Percentiles rank a stretch among this genome's conserved stretches.
These are phyloP conservation scores for Aspergillus ustus DNA, from an alignment of 2,329 filamentous ascomycete genomes.

Conservation along the genomic window DNA sequence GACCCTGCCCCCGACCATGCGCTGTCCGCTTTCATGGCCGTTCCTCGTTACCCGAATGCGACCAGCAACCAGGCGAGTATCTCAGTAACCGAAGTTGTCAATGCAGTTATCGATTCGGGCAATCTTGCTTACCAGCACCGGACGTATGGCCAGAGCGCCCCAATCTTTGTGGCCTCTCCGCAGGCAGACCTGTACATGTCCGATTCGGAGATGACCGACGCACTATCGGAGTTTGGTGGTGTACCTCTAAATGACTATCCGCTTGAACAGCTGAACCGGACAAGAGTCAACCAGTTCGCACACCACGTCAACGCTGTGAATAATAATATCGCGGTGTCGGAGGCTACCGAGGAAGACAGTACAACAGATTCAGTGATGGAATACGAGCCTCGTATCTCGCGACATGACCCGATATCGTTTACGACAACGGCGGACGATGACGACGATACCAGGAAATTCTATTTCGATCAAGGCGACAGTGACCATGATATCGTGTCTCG, in stretches of 20 bases:
- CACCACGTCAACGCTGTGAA: constrained; percentile 21
- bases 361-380: constrained; percentile 30
- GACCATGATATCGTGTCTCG: constrained; percentile 19
- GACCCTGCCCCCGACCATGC: constrained; percentile 15
- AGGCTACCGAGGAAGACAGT: constrained; percentile 26
- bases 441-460: constrained; percentile 40
- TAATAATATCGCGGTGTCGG: constrained; percentile 29
- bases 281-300: constrained; percentile 25
- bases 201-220: constrained; percentile 32
- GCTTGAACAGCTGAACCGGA: constrained; percentile 25
- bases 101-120: constrained; percentile 30
- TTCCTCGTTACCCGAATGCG: constrained; percentile 33
- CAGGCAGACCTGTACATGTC: constrained; percentile 27
- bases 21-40: constrained; percentile 35
- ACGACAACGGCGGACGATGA: constrained; percentile 30
- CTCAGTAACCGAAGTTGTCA: constrained; percentile 33
- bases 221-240: constrained; percentile 26
- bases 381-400: constrained; percentile 28
- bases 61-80: constrained; percentile 27
- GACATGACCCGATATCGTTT: constrained; percentile 21
- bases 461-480: constrained; percentile 33
- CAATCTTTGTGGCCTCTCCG: constrained; percentile 17
- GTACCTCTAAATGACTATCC: constrained; percentile 26
- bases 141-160: background rate
- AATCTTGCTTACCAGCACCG: constrained; percentile 10